A percentile compares a stretch with the other conserved stretches of the same genome.
Conservation (phyloP, 352 stramenopile species). For the Elongisporangium anandrum region DNA sequence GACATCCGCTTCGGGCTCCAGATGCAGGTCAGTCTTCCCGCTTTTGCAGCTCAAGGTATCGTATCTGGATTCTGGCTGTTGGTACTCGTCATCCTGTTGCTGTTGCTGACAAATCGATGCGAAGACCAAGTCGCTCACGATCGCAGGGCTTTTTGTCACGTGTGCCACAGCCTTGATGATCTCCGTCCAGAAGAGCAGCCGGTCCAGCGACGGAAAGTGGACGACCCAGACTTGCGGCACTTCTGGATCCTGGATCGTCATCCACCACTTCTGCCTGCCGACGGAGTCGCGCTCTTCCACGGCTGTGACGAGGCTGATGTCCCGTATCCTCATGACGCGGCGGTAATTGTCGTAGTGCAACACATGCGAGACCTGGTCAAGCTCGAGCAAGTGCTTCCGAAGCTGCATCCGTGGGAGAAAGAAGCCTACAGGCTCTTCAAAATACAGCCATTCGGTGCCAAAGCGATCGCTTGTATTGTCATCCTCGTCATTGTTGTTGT, state of each 20-base stretch:
- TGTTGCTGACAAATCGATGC: slow-evolving; percentile 8
- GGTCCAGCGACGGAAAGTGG: slow-evolving; percentile 38
- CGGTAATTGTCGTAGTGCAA: slow-evolving; percentile 55
- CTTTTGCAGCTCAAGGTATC: not conserved
- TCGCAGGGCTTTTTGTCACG: slow-evolving; percentile 19
- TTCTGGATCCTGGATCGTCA: slow-evolving; percentile 54
- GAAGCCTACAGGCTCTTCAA: slow-evolving; percentile 51
- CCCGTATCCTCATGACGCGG: slow-evolving; percentile 43
- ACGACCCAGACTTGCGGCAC: slow-evolving; percentile 61
- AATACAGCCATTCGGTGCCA: slow-evolving; percentile 48
- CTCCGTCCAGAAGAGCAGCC: slow-evolving; percentile 36
- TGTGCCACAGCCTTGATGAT: slow-evolving; percentile 31
- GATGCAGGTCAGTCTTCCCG: not conserved
- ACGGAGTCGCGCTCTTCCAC: slow-evolving; percentile 37
- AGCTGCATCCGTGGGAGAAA: slow-evolving; percentile 40
- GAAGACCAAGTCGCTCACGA: slow-evolving; percentile 42
- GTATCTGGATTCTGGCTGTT: not conserved
- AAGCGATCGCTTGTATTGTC: slow-evolving; percentile 11
- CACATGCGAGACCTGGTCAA: slow-evolving; percentile 57
- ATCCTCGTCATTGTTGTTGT: slow-evolving; percentile 10
- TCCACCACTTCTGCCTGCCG: slow-evolving; percentile 44
- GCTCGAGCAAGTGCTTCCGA: slow-evolving; percentile 33
- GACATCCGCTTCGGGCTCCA: not conserved
- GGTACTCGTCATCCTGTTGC: not conserved
- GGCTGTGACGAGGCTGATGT: slow-evolving; percentile 55